Conservation (phyloP, 306 rosid genomes). For the Vigna hirtella region DNA sequence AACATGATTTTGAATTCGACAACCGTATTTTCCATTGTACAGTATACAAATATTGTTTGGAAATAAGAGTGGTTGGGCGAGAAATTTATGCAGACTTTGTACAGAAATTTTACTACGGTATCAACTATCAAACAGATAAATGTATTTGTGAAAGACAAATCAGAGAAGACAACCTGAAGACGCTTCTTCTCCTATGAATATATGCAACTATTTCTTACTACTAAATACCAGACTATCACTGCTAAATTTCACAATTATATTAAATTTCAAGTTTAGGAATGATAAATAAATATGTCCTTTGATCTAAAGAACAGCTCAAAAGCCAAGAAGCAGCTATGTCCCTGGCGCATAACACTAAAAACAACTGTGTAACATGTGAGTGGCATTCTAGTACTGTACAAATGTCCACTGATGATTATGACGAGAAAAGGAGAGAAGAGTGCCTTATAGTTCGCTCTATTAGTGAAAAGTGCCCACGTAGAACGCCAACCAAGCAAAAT, state of each 20-base stretch:
- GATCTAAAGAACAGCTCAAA: neutral
- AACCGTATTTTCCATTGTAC: constrained; percentile 1
- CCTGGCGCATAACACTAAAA: neutral
- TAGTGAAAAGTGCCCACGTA: constrained; percentile 73
- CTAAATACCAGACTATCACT: too few relatives aligned
- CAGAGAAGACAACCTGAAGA: neutral
- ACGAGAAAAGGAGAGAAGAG: constrained; percentile 4
- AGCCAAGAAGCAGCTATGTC: neutral
- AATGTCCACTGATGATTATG: neutral
- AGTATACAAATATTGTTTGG: neutral
- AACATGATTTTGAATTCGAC: constrained; percentile 13
- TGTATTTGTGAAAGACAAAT: constrained; percentile 13
- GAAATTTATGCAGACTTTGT: constrained; percentile 14
- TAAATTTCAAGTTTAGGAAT: constrained; percentile 4
- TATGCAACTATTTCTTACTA: too few relatives aligned
- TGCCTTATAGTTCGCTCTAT: constrained; percentile 80
- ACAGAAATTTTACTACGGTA: neutral
- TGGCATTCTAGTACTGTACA: constrained; percentile 2
- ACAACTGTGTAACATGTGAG: neutral
- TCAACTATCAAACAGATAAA: constrained; percentile 10
- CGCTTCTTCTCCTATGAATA: too few relatives aligned
- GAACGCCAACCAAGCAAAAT: constrained; percentile 90
- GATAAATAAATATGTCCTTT: neutral
- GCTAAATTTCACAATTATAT: neutral
- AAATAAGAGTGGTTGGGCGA: neutral